Evolutionary conservation across 2,329 filamentous ascomycete species (phyloP), one percentile per base, ranked within the genome.

Genomic region (Rutstroemia sp.): DNA sequence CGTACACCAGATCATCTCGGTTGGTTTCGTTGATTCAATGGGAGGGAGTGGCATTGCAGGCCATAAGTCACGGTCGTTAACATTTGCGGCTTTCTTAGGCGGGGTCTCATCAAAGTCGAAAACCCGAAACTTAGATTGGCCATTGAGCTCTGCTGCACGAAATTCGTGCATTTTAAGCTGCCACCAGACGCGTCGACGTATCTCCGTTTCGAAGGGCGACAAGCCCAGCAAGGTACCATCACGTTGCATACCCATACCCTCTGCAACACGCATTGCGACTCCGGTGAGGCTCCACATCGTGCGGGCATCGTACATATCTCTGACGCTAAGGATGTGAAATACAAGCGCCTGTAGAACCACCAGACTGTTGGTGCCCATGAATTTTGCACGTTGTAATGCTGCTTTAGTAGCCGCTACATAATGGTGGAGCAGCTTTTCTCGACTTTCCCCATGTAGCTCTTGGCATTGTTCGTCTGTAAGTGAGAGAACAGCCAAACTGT

Each of bases 181-280:
- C 82, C 82, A 85, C 84, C 84, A 88, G 19, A 87, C 73, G 6
- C 85, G 75, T 45, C 84, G 74, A n/a, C 83, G 77, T 75, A 87
- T 86, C 65, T 88, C 83, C 2, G 79, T 79, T 63, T 87, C 83
- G 62, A 86, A 85, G 0, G 82, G 80, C 0, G 78, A 73, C 2
- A 86, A 72, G 1, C 77, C 78, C 5, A 83, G 72, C 18, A 71
- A 68, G 58, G 79, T 77, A 34, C 83, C 84, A 59, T 87, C 83
- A 12, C 80, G 76, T 59, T 87, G 82, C 49, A 87, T 74, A 0
- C 85, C 85, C 30, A 34, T 34, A 12, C 30, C 30, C 30, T 34
- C 30, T 9, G 10, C 30, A 10, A 34, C 30, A 4, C 30, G 30
- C 10, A 34, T 34, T 34, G 30, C 30, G 12, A 34, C 30, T 34